Conservation (phyloP, 495 filamentous ascomycete species). For the Podospora tetraspora region DNA sequence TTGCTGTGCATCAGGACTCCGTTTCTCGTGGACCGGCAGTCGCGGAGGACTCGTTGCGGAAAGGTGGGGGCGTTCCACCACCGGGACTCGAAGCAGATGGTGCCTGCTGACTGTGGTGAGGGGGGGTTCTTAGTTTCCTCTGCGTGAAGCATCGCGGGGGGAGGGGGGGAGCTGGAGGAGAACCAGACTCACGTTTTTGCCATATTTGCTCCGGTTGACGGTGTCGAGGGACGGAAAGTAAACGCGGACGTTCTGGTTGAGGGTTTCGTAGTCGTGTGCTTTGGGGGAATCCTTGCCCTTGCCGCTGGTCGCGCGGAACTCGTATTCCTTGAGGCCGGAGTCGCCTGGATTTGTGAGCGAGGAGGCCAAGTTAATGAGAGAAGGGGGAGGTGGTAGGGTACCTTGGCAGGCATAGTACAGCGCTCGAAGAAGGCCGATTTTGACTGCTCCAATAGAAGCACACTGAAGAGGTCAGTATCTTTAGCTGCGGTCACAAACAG, state of each 20-base stretch:
- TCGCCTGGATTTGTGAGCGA: slow-evolving; percentile 44
- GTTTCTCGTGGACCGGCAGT: slow-evolving; percentile 61
- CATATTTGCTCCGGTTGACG: slow-evolving; percentile 57
- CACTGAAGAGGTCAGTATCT: slow-evolving; percentile 39
- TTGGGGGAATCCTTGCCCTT: slow-evolving; percentile 31
- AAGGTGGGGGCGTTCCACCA: slow-evolving; percentile 66
- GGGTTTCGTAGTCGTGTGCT: slow-evolving; percentile 21
- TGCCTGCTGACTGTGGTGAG: slow-evolving; percentile 54
- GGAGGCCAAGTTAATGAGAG: neutral
- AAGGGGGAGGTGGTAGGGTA: slow-evolving; percentile 23
- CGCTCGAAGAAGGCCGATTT: slow-evolving; percentile 57
- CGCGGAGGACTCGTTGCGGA: slow-evolving; percentile 62
- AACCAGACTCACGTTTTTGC: slow-evolving; percentile 36
- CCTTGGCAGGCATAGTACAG: slow-evolving; percentile 76
- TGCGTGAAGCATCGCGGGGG: too few relatives aligned
- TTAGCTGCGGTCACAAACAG: neutral
- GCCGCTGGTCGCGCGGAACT: slow-evolving; percentile 35
- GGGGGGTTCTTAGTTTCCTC: neutral
- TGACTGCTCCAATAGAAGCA: slow-evolving; percentile 75
- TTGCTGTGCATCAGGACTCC: slow-evolving; percentile 89
- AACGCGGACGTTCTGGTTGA: slow-evolving; percentile 57
- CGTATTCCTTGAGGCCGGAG: slow-evolving; percentile 52
- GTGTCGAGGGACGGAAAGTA: slow-evolving; percentile 81
- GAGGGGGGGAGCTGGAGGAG: too few relatives aligned
- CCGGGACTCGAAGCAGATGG: slow-evolving; percentile 66